phyloP scores from a whole-genome alignment of 2,329 filamentous ascomycete genomes.

The Elsinoe ampelina region DNA sequence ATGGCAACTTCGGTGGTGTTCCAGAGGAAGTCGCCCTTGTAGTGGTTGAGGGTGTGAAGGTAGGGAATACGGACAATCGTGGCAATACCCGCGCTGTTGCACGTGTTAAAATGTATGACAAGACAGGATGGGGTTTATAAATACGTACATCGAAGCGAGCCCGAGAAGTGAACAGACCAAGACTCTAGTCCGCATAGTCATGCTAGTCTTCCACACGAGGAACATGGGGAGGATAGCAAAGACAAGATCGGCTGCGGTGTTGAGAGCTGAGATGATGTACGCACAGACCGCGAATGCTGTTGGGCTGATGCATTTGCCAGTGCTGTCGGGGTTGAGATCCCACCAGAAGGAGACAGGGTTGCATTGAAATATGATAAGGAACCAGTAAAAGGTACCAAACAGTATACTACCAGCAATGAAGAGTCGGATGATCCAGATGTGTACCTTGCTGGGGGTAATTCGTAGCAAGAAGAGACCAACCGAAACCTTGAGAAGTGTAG shows the following conservation, averaged over 20 bases:
- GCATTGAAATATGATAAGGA: constrained; percentile 46
- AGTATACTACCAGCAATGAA: constrained; percentile 37
- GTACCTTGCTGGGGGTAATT: constrained; percentile 37
- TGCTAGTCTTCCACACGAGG: constrained; percentile 30
- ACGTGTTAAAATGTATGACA: background rate
- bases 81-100: constrained; percentile 40
- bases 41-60: constrained; percentile 29
- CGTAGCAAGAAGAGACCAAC: constrained; percentile 46
- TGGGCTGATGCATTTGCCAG: constrained; percentile 30
- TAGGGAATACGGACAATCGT: constrained; percentile 41
- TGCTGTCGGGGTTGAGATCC: constrained; percentile 31
- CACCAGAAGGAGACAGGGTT: constrained; percentile 46
- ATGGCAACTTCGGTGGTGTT: constrained; percentile 33
- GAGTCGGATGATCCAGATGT: constrained; percentile 38
- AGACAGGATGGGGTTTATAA: background rate
- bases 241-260: constrained; percentile 30
- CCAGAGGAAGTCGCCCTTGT: constrained; percentile 36
- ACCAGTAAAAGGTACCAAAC: constrained; percentile 41
- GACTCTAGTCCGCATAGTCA: constrained; percentile 26
- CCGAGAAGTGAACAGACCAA: constrained; percentile 28
- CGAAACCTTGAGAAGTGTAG: constrained; percentile 41
- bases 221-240: constrained; percentile 30
- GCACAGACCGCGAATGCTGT: constrained; percentile 12
- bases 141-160: constrained; percentile 24
- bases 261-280: constrained; percentile 21